Base-by-base conservation (phyloP, 2,329 filamentous ascomycete species). In the Trichoderma citrinoviride region DNA sequence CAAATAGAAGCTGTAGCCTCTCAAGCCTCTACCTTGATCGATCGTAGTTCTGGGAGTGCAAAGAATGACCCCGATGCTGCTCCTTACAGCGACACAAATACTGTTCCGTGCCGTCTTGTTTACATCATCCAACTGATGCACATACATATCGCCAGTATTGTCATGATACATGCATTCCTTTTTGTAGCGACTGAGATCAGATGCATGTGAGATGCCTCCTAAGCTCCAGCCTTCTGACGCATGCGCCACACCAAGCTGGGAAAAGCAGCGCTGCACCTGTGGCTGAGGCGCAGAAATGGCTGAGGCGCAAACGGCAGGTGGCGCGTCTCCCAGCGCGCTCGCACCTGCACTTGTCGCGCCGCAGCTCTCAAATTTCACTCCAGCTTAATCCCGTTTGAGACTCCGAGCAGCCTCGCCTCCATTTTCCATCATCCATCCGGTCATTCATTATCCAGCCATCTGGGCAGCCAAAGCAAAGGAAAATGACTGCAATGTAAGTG, bases 401-500 rank as follows among this genome's bases (percentile, higher is more conserved):
- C 33, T 10, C 3, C 14, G 8, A 52, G 53, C 25, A 57, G 61
- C 61, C 53, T 64, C 53, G 58, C 44, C 43, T 64, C 33, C 33
- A 37, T 37, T 49, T 21, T 52, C 23, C 49, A 53, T 54, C 46
- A 57, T n/a, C 63, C 52, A 60, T 27, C 27, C 52, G 14, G 23
- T 52, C 25, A 41, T 8, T 41, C 43, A 49, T 52, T 25, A 6
- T 27, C 37, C 57, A 66, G 57, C 52, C 33, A 40, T 61, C 40
- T 44, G 10, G 19, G 29, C 40, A 29, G 44, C 27, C 41, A 72
- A 37, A 37, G 33, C 10, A 37, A 14, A 14, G 33, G 12, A 37
- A 70, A 54, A 78, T 78, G 76, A 77, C 76, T 71, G 76, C 76
- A 60, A 78, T 78, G 76, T 78, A 67, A 73, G 76, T 73, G 52